phyloP scores from a whole-genome alignment of 148 eudicot genomes.

The Vaccinium darrowii region DNA sequence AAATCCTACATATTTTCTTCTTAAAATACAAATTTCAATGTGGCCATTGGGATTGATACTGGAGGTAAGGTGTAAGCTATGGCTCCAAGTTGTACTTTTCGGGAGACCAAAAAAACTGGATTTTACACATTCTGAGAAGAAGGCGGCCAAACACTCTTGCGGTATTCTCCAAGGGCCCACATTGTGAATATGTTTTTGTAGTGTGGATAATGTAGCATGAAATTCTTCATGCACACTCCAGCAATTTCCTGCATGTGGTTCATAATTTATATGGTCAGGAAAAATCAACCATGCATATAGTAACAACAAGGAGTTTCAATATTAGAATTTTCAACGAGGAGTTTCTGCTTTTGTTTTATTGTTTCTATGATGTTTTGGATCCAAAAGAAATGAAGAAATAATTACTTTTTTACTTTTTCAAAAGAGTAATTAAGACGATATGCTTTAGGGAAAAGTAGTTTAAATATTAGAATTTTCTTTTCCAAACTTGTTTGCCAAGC shows the following conservation, averaged over 20 bases:
- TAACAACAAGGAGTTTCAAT: neutral
- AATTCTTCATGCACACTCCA: no score
- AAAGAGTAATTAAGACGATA: no score
- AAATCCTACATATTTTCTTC: neutral
- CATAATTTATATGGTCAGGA: neutral
- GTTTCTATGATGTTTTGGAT: neutral
- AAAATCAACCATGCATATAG: neutral
- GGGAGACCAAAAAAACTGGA: neutral
- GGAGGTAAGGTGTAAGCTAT: neutral
- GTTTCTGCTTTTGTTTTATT: neutral
- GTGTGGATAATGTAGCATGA: no score
- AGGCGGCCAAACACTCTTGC: slow-evolving; percentile 35
- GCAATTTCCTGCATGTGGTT: neutral
- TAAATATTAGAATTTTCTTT: no score
- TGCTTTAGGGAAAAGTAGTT: neutral
- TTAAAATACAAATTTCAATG: neutral
- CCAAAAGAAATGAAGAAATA: neutral
- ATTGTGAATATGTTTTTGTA: no score
- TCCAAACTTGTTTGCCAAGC: no score
- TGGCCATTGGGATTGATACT: neutral
- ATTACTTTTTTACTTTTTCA: neutral
- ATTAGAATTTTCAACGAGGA: neutral
- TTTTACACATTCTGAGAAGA: slow-evolving; percentile 9
- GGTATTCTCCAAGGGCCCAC: neutral
- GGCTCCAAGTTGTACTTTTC: neutral